Conservation (phyloP, 2,329 filamentous ascomycete genomes). For the Uncinocarpus reesii region DNA sequence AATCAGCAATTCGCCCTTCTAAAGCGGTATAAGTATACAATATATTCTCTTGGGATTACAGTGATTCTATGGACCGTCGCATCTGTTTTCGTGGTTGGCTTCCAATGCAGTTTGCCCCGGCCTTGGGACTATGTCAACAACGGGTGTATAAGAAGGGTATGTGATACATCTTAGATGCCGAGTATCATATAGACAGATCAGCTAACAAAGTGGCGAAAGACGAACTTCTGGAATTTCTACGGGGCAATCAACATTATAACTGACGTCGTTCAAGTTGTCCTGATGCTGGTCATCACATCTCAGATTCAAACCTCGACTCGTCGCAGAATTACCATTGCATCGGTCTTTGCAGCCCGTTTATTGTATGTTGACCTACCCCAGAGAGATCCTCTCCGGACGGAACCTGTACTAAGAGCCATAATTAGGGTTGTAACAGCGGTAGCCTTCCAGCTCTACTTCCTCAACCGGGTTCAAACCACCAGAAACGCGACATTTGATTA, state of each 20-base stretch:
- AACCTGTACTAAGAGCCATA: not conserved
- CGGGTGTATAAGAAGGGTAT: conserved; percentile 13
- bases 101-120: conserved; percentile 14
- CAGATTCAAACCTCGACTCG: conserved; percentile 13
- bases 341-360: conserved; percentile 11
- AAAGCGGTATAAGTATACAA: conserved; percentile 10
- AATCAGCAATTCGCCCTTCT: conserved; percentile 20
- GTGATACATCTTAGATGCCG: not conserved
- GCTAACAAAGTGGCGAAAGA: not conserved
- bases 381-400: not conserved
- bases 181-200: not conserved
- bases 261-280: conserved; percentile 9
- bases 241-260: conserved; percentile 14
- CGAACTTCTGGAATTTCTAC: conserved; percentile 14
- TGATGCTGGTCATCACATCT: conserved; percentile 13
- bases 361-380: conserved; percentile 7
- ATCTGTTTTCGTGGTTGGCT: conserved; percentile 12
- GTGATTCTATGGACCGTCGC: conserved; percentile 14
- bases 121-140: conserved; percentile 16
- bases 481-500: conserved; percentile 23
- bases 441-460: conserved; percentile 12
- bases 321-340: conserved; percentile 13
- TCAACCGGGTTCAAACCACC: conserved; percentile 13
- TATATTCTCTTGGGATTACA: conserved; percentile 8
- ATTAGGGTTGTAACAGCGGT: conserved; percentile 14